Percentiles rank a stretch among this genome's conserved stretches.
Conservation (phyloP, 2,329 filamentous ascomycete species). For the Ophiocordyceps sinensis region DNA sequence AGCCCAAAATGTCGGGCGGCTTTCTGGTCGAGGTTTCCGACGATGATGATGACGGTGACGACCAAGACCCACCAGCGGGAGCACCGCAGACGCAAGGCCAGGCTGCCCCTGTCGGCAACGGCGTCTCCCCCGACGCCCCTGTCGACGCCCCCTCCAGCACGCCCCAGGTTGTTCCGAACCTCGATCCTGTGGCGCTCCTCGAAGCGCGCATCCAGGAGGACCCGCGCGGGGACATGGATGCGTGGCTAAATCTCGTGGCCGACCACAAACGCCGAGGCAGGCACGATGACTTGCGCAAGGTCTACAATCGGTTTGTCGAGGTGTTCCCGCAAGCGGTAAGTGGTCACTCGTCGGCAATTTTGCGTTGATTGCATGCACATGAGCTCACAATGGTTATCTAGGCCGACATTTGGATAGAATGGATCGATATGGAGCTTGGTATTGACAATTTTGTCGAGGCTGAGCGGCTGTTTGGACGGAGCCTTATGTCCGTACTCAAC, state of each 20-base stretch:
- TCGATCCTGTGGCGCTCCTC: constrained; percentile 62
- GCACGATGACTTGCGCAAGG: constrained; percentile 62
- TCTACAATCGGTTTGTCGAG: constrained; percentile 76
- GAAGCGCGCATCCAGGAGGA: constrained; percentile 90
- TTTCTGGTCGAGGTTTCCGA: constrained; percentile 48
- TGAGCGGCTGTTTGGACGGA: constrained; percentile 71
- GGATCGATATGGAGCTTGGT: constrained; percentile 78
- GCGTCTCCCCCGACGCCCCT: constrained; percentile 7
- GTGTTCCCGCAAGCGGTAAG: constrained; percentile 86
- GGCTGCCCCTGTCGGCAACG: constrained; percentile 8
- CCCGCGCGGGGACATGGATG: constrained; percentile 79
- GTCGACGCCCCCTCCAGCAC: constrained; percentile 15
- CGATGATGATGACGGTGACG: constrained; percentile 38
- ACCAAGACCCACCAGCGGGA: constrained; percentile 9
- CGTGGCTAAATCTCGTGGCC: constrained; percentile 77
- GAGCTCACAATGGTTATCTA: constrained; percentile 20
- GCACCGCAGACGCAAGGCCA: constrained; percentile 3
- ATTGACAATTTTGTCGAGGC: constrained; percentile 69
- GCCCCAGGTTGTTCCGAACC: constrained; percentile 24
- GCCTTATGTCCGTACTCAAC: constrained; percentile 64
- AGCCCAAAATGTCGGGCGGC: constrained; percentile 45
- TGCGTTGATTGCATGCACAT: background rate
- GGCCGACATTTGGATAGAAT: constrained; percentile 86
- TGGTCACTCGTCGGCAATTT: constrained; percentile 11
- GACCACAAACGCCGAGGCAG: constrained; percentile 74